Conservation (phyloP, 306 rosid genomes). For the Betula pendula region DNA sequence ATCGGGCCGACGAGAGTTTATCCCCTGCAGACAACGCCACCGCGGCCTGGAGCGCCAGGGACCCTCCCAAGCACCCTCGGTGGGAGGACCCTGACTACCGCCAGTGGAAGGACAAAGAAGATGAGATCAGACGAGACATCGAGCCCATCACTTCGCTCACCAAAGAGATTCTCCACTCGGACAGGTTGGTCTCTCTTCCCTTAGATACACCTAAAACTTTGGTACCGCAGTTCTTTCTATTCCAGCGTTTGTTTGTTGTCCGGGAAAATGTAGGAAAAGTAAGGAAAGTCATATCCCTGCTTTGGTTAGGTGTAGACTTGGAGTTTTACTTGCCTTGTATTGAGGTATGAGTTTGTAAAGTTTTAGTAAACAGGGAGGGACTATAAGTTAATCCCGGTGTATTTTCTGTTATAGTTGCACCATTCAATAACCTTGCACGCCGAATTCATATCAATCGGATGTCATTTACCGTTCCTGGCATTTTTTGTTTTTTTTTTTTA, state of each 20-base stretch:
- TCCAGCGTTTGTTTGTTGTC: background rate
- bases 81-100: conserved; percentile 60
- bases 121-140: conserved; percentile 63
- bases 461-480: background rate
- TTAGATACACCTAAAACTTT: background rate
- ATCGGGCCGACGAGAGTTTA: conserved; percentile 34
- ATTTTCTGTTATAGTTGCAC: no score
- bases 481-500: no score
- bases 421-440: background rate
- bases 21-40: conserved; percentile 28
- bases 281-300: background rate
- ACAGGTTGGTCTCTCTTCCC: conserved; percentile 33
- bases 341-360: background rate
- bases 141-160: conserved; percentile 58
- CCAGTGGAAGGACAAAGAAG: conserved; percentile 68
- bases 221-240: background rate
- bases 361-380: background rate
- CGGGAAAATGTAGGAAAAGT: background rate
- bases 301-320: background rate
- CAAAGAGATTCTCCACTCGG: conserved; percentile 75
- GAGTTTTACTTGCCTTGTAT: background rate
- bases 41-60: conserved; percentile 28
- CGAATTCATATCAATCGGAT: background rate
- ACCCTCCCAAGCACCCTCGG: conserved; percentile 28
- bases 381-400: background rate